phyloP scores from a whole-genome alignment of 208 protist species.

The Leishmania tropica region DNA sequence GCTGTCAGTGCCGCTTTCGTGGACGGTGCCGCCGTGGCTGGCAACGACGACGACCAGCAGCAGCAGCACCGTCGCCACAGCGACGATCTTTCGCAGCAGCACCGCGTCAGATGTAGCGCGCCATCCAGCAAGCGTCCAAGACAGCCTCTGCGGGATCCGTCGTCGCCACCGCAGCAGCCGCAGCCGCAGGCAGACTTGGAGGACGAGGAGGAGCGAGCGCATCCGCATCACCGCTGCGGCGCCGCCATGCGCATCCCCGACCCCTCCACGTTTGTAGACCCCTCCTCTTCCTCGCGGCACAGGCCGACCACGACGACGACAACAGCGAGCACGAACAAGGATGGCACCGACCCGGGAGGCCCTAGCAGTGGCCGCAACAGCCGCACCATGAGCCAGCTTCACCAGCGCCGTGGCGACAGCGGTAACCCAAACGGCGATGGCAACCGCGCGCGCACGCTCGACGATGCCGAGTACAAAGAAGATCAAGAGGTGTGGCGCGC shows the following conservation, averaged over 20 bases:
- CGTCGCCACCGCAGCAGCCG: not conserved
- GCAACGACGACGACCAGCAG: not conserved
- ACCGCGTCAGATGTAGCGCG: not conserved
- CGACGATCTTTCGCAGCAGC: slow-evolving; percentile 6
- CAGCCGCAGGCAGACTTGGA: not conserved
- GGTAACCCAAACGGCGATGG: not conserved
- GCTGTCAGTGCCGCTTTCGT: not conserved
- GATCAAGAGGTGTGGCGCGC: slow-evolving; percentile 11
- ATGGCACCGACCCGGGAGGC: not conserved
- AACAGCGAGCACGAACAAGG: not conserved
- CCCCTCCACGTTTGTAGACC: slow-evolving; percentile 23
- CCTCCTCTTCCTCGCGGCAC: not conserved
- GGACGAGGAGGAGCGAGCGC: slow-evolving; percentile 1
- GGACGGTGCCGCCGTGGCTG: not conserved
- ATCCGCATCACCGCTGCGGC: not conserved
- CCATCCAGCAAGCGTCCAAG: slow-evolving; percentile 23
- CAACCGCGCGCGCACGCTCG: slow-evolving; percentile 9
- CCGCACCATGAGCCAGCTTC: not conserved
- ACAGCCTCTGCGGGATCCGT: not conserved
- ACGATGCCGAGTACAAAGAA: slow-evolving; percentile 18
- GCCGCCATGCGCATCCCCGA: slow-evolving; percentile 28
- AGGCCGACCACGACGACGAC: not conserved
- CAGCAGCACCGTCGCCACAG: slow-evolving; percentile 8
- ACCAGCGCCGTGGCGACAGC: not conserved
- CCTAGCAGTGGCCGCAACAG: not conserved